Conservation (phyloP, 108 stramenopile species). For the Skeletonema grethae region DNA sequence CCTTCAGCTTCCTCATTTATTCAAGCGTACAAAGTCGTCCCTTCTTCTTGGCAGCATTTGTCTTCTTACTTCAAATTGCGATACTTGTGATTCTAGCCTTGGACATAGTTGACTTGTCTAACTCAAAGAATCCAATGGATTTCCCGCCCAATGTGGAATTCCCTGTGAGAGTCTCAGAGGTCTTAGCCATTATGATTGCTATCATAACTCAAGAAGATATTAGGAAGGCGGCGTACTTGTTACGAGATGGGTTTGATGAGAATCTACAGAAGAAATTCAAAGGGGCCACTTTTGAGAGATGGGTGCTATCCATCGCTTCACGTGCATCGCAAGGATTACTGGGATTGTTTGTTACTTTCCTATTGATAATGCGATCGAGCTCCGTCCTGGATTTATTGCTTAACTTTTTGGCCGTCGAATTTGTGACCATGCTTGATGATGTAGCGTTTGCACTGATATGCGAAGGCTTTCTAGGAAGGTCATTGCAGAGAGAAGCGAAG, state of each 20-base stretch:
- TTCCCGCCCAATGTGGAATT: neutral
- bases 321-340: neutral
- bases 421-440: conserved; percentile 6
- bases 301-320: too few species aligned
- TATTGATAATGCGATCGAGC: conserved; percentile 16
- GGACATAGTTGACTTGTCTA: neutral
- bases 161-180: too few species aligned
- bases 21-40: neutral
- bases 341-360: conserved; percentile 10
- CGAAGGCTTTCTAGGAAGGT: conserved; percentile 14
- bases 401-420: conserved; percentile 25
- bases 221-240: too few species aligned
- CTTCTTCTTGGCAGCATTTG: conserved; percentile 16
- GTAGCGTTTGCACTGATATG: conserved; percentile 13
- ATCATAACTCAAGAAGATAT: too few species aligned
- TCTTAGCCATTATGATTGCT: too few species aligned
- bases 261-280: too few species aligned
- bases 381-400: neutral
- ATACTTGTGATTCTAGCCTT: conserved; percentile 8
- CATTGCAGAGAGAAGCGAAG: too few species aligned
- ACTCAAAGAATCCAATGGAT: conserved; percentile 4
- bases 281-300: too few species aligned
- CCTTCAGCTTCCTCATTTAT: conserved; percentile 23
- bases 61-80: conserved; percentile 12
- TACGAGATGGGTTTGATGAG: too few species aligned